Conservation (phyloP, 495 filamentous ascomycete species). For the Aspergillus egyptiacus region DNA sequence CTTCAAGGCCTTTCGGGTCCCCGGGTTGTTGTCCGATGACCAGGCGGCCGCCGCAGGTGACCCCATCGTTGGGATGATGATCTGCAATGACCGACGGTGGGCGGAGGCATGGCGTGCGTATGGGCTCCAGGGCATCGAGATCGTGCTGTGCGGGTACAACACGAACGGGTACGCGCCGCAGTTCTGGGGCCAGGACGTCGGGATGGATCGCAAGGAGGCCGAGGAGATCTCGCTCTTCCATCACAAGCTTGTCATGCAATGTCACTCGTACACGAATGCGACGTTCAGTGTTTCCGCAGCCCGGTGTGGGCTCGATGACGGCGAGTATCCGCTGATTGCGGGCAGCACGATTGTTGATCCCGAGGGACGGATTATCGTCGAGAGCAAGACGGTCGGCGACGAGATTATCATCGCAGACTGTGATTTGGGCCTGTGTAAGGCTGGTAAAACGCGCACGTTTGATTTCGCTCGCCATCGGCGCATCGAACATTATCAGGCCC, state of each 20-base stretch:
- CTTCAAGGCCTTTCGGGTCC: conserved; percentile 42
- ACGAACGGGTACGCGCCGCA: conserved; percentile 40
- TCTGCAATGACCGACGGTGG: conserved; percentile 48
- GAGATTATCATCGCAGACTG: conserved; percentile 43
- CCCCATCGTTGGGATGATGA: conserved; percentile 47
- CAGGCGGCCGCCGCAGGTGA: too few relatives aligned
- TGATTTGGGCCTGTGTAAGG: conserved; percentile 38
- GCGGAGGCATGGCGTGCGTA: conserved; percentile 42
- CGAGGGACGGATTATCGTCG: conserved; percentile 43
- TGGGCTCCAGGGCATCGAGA: conserved; percentile 42
- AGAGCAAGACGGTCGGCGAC: conserved; percentile 37
- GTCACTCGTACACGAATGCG: conserved; percentile 43
- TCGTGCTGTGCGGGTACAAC: conserved; percentile 45
- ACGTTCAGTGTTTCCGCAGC: conserved; percentile 42
- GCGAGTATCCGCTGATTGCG: conserved; percentile 39
- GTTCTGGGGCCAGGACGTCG: conserved; percentile 35
- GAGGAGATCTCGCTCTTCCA: conserved; percentile 39
- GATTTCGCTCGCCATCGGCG: conserved; percentile 43
- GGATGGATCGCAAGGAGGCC: conserved; percentile 34
- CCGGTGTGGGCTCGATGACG: conserved; percentile 42
- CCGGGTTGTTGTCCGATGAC: too few relatives aligned
- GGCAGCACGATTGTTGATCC: conserved; percentile 45
- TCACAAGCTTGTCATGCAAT: conserved; percentile 41
- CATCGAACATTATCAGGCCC: conserved; percentile 40
- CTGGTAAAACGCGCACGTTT: conserved; percentile 42